A percentile compares a stretch with the other conserved stretches of the same genome.
Conservation (phyloP, 2,329 filamentous ascomycete genomes). For the Fusarium annulatum region DNA sequence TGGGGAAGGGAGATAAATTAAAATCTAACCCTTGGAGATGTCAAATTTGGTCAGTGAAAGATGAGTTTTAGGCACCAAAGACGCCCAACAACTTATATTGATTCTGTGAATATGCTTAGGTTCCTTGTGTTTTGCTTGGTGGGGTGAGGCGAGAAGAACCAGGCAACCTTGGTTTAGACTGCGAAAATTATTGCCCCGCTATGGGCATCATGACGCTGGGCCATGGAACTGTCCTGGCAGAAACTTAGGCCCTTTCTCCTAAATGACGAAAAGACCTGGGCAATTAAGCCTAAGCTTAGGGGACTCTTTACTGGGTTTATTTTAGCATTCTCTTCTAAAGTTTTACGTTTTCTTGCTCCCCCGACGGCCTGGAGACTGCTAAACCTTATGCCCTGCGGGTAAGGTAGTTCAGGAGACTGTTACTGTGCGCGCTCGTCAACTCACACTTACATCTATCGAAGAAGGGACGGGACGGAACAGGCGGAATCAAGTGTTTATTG, state of each 20-base stretch:
- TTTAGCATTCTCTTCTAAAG: not conserved
- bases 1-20: not conserved
- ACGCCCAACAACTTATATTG: conserved; percentile 36
- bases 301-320: not conserved
- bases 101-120: conserved; percentile 34
- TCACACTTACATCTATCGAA: conserved; percentile 10
- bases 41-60: conserved; percentile 5
- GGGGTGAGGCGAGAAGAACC: conserved; percentile 41
- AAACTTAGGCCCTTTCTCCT: not conserved
- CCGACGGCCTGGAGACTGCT: not conserved
- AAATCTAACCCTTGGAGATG: not conserved
- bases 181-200: conserved; percentile 57
- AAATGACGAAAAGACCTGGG: not conserved
- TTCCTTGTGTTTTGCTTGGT: conserved; percentile 35
- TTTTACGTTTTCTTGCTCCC: not conserved
- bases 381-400: conserved; percentile 1
- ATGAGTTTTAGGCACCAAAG: conserved; percentile 42
- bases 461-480: not conserved
- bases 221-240: not conserved
- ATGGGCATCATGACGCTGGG: conserved; percentile 48
- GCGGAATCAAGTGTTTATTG: not conserved
- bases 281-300: not conserved
- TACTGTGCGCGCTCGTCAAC: conserved; percentile 8
- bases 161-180: conserved; percentile 40
- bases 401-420: conserved; percentile 23